Conservation (phyloP, 805 yeast species). For the Candida oleophila region DNA sequence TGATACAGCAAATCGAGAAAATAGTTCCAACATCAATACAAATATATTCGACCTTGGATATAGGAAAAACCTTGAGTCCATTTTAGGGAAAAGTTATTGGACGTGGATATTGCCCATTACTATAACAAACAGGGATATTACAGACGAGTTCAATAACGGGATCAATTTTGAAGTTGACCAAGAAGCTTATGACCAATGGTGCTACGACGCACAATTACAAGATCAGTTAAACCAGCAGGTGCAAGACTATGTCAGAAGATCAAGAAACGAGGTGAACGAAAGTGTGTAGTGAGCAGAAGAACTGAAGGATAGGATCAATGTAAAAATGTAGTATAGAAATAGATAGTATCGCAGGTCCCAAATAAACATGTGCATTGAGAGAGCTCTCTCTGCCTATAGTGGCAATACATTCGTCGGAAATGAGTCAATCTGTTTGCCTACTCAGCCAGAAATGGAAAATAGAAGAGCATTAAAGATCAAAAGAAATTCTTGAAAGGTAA, state of each 20-base stretch:
- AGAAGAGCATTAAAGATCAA: no score
- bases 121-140: conserved; percentile 18
- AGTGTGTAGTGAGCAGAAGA: no score
- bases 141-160: conserved; percentile 38
- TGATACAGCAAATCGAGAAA: conserved; percentile 26
- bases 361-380: no score
- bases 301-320: no score
- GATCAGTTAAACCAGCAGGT: conserved; percentile 45
- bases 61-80: conserved; percentile 56
- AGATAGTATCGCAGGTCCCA: no score
- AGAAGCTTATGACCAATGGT: conserved; percentile 37
- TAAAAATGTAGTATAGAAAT: no score
- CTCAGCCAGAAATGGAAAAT: no score
- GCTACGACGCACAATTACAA: conserved; percentile 44
- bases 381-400: no score
- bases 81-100: conserved; percentile 67
- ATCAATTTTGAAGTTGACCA: conserved; percentile 51
- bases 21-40: conserved; percentile 46
- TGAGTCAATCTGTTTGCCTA: no score
- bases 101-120: conserved; percentile 72
- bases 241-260: conserved; percentile 18
- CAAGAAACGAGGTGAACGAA: conserved; percentile 4
- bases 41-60: conserved; percentile 79
- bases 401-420: no score
- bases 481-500: no score